Evolutionary conservation across 768 basidiomycete species (phyloP).

Genomic region (Neoboletus magnificus): DNA sequence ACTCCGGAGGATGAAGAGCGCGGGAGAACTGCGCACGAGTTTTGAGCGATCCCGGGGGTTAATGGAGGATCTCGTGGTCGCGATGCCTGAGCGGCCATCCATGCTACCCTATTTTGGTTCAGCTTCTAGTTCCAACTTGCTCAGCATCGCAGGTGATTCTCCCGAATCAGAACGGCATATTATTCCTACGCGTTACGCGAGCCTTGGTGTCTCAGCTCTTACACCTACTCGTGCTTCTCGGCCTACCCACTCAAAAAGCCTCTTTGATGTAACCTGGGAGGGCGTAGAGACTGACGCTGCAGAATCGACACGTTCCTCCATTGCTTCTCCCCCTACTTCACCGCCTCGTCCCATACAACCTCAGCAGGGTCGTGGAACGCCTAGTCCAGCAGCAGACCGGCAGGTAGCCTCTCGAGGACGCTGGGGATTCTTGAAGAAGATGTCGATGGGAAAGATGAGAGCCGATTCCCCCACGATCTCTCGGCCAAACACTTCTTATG

Average conservation of each 20-base stretch:
- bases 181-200: conserved; percentile 60
- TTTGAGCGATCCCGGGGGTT: conserved; percentile 26
- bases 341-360: conserved; percentile 22
- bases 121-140: conserved; percentile 67
- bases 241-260: conserved; percentile 38
- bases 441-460: conserved; percentile 95
- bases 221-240: conserved; percentile 37
- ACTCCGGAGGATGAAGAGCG: conserved; percentile 82
- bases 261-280: conserved; percentile 52
- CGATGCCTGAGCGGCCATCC: conserved; percentile 39
- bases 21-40: conserved; percentile 64
- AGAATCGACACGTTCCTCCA: conserved; percentile 22
- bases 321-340: conserved; percentile 26
- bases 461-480: conserved; percentile 48
- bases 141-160: conserved; percentile 34
- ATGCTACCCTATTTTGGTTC: conserved; percentile 55
- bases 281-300: conserved; percentile 14
- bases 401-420: conserved; percentile 44
- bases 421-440: conserved; percentile 97
- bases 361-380: conserved; percentile 13
- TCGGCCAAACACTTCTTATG: conserved; percentile 36
- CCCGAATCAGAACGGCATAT: conserved; percentile 35
- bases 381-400: conserved; percentile 27
- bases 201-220: conserved; percentile 50
- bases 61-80: conserved; percentile 27